Evolutionary conservation across 129 eudicot genomes (phyloP).

Genomic region (Centaurea solstitialis): DNA sequence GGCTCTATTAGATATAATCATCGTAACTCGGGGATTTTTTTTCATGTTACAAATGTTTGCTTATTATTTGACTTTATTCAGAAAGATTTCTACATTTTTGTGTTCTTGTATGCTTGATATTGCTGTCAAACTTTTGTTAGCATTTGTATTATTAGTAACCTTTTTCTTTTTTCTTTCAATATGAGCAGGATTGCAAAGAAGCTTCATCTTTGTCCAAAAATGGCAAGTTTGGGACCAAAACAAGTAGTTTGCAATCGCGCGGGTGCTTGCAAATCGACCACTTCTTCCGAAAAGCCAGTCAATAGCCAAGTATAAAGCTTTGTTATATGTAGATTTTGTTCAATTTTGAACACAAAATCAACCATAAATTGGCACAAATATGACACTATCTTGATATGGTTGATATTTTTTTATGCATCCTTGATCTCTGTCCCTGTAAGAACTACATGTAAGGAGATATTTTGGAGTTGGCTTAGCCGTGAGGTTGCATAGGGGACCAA

Average conservation of each 20-base stretch:
- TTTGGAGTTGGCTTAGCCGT: too few species aligned
- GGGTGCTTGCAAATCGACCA: constrained; percentile 68
- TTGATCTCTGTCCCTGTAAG: too few species aligned
- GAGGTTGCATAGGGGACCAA: too few species aligned
- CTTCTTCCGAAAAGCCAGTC: constrained; percentile 55
- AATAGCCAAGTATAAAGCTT: constrained; percentile 19
- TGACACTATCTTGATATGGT: not conserved
- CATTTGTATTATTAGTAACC: not conserved
- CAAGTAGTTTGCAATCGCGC: constrained; percentile 41
- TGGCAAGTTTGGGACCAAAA: constrained; percentile 43
- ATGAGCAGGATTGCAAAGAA: constrained; percentile 48
- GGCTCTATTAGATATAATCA: not conserved
- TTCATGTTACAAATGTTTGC: too few species aligned
- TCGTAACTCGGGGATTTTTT: not conserved
- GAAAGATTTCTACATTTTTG: not conserved
- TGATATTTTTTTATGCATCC: not conserved
- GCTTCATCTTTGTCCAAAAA: constrained; percentile 35
- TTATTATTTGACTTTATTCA: too few species aligned
- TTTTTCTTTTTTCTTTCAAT: not conserved
- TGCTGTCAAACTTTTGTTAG: not conserved
- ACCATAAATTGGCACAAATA: not conserved
- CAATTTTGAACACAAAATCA: not conserved
- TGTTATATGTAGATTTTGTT: constrained; percentile 9
- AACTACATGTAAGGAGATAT: too few species aligned
- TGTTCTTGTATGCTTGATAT: not conserved